A percentile compares a stretch with the other conserved stretches of the same genome.
phyloP scores from a whole-genome alignment of 2,329 filamentous ascomycete species.

The Xylariaceae sp. region DNA sequence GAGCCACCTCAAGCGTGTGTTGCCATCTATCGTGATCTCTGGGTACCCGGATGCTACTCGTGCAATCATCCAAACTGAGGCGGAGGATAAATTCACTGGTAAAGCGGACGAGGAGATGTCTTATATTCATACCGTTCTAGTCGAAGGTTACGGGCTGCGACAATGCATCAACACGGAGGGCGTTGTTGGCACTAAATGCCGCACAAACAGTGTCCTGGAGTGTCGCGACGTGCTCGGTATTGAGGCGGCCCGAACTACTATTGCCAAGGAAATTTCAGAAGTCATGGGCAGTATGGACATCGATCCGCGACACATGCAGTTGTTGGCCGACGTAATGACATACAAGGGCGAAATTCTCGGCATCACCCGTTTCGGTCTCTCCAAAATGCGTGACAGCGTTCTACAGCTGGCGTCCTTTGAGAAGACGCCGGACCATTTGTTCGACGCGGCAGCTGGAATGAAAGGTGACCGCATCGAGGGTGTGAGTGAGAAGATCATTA shows the following conservation, averaged over 20 bases:
- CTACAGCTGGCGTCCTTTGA: conserved; percentile 95
- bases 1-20: conserved; percentile 79
- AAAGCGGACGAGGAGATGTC: neutral
- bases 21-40: conserved; percentile 84
- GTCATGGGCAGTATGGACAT: conserved; percentile 97
- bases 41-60: conserved; percentile 85
- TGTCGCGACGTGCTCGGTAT: conserved; percentile 86
- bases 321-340: conserved; percentile 97
- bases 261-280: conserved; percentile 81
- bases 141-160: conserved; percentile 91
- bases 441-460: conserved; percentile 89
- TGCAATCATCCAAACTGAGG: conserved; percentile 84
- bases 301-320: conserved; percentile 95
- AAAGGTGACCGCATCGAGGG: conserved; percentile 92
- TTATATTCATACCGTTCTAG: conserved; percentile 66
- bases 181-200: conserved; percentile 74
- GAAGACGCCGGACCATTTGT: conserved; percentile 96
- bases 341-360: conserved; percentile 97
- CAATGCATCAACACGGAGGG: conserved; percentile 93
- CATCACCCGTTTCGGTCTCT: conserved; percentile 93
- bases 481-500: conserved; percentile 95
- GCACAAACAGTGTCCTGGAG: conserved; percentile 90
- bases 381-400: conserved; percentile 94
- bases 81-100: conserved; percentile 53
- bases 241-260: conserved; percentile 87